Evolutionary conservation across 352 stramenopile genomes (phyloP).

Genomic region (Pythium guiyangense): DNA sequence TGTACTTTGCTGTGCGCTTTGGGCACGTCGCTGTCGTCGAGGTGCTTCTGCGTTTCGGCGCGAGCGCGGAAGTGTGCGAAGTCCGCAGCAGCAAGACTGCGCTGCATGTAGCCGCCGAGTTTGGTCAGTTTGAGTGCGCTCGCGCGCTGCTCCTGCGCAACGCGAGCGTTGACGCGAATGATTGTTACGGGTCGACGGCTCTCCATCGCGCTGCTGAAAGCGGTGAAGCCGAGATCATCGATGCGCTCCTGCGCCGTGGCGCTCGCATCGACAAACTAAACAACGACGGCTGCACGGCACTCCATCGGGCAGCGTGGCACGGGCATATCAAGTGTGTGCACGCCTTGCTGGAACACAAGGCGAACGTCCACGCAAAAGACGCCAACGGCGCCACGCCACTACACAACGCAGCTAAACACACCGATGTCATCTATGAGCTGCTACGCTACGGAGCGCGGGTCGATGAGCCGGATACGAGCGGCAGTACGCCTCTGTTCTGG

Average conservation of each 20-base stretch:
- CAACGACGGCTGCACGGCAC: not conserved
- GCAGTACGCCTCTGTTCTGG: not conserved
- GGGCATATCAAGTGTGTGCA: not conserved
- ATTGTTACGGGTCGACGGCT: not conserved
- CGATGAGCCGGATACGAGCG: not conserved
- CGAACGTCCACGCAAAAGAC: not conserved
- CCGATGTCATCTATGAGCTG: not conserved
- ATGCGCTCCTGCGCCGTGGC: not conserved
- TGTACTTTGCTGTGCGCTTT: no score
- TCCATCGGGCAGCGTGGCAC: not conserved
- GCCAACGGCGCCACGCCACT: not conserved
- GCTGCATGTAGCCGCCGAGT: no score
- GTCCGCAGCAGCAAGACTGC: no score
- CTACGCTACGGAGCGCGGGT: not conserved
- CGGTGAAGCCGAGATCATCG: not conserved
- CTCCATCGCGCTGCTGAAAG: not conserved
- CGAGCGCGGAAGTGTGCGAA: no score
- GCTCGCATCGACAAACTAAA: not conserved
- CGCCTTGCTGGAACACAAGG: not conserved
- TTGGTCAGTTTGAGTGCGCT: not conserved
- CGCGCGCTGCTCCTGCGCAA: not conserved
- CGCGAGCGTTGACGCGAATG: not conserved
- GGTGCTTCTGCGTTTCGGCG: no score
- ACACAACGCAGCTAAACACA: not conserved
- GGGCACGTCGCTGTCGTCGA: no score